Percentiles rank a stretch among this genome's conserved stretches.
phyloP scores from a whole-genome alignment of 2,329 filamentous ascomycete genomes.

The Microsporum canis region DNA sequence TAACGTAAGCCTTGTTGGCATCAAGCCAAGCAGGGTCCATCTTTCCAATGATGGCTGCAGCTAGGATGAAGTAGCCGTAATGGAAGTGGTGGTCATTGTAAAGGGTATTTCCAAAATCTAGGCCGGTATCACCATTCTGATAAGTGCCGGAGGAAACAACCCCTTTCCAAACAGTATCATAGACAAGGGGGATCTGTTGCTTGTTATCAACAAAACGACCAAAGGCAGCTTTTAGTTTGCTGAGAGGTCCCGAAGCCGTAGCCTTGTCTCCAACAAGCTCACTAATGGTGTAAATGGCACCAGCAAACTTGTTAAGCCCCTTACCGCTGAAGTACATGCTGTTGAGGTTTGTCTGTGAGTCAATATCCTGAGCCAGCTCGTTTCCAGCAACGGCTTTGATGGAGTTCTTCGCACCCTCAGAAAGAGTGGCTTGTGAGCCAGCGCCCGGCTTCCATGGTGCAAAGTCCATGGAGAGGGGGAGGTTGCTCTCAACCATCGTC shows the following conservation, averaged over 20 bases:
- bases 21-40: constrained; percentile 65
- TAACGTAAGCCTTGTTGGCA: constrained; percentile 66
- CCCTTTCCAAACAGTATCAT: constrained; percentile 60
- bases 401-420: constrained; percentile 42
- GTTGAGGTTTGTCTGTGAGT: constrained; percentile 59
- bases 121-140: constrained; percentile 52
- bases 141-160: constrained; percentile 68
- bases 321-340: constrained; percentile 94
- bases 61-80: constrained; percentile 76
- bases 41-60: constrained; percentile 70
- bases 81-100: constrained; percentile 57
- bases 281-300: constrained; percentile 53
- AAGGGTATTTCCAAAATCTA: constrained; percentile 81
- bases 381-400: constrained; percentile 54
- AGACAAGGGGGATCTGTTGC: constrained; percentile 51
- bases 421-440: constrained; percentile 30
- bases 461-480: constrained; percentile 66
- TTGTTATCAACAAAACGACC: constrained; percentile 54
- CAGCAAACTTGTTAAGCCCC: constrained; percentile 66
- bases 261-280: constrained; percentile 50
- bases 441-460: constrained; percentile 57
- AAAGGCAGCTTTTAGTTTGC: constrained; percentile 55
- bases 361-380: constrained; percentile 68
- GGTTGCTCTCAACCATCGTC: constrained; percentile 62
- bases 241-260: constrained; percentile 48